phyloP scores from a whole-genome alignment of 495 filamentous ascomycete species.

The Aspergillus coremiiformis region DNA sequence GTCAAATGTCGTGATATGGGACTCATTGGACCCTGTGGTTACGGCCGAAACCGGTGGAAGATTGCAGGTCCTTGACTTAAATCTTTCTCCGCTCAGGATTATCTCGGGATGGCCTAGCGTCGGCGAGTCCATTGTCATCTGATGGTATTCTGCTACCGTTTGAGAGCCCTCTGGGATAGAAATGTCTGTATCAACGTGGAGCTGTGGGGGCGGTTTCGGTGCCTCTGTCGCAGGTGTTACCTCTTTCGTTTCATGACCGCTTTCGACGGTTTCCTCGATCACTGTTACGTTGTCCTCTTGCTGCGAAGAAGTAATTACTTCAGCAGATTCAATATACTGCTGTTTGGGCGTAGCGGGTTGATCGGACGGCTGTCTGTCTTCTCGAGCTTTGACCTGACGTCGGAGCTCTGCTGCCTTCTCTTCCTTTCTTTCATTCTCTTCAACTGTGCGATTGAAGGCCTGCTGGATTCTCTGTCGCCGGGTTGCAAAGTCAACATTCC shows the following conservation, averaged over 20 bases:
- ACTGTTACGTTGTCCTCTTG: conserved; percentile 24
- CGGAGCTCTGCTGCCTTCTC: conserved; percentile 40
- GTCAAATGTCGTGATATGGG: conserved; percentile 62
- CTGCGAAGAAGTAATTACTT: conserved; percentile 16
- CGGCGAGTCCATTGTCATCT: conserved; percentile 52
- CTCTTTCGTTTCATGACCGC: conserved; percentile 7
- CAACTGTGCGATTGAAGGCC: conserved; percentile 69
- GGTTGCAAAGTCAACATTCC: conserved; percentile 70
- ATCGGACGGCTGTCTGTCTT: conserved; percentile 29
- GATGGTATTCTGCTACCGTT: conserved; percentile 1
- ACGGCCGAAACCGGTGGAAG: conserved; percentile 35
- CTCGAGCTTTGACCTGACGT: conserved; percentile 29
- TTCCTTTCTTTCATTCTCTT: conserved; percentile 57
- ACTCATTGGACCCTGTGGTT: conserved; percentile 43
- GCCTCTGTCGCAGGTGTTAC: conserved; percentile 1
- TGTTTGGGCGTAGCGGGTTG: conserved; percentile 14
- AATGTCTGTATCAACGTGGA: conserved; percentile 26
- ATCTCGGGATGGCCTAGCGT: conserved; percentile 60
- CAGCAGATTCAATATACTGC: conserved; percentile 8
- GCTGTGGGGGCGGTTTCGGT: conserved; percentile 16
- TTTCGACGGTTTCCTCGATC: conserved; percentile 19
- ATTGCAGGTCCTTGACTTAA: conserved; percentile 41
- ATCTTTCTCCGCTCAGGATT: neutral
- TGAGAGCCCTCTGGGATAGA: conserved; percentile 4
- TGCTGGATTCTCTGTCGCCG: conserved; percentile 70